A percentile compares a stretch with the other conserved stretches of the same genome.
Conservation (phyloP, 371 early-diverging fungal species). For the Blastocladiella emersonii region DNA sequence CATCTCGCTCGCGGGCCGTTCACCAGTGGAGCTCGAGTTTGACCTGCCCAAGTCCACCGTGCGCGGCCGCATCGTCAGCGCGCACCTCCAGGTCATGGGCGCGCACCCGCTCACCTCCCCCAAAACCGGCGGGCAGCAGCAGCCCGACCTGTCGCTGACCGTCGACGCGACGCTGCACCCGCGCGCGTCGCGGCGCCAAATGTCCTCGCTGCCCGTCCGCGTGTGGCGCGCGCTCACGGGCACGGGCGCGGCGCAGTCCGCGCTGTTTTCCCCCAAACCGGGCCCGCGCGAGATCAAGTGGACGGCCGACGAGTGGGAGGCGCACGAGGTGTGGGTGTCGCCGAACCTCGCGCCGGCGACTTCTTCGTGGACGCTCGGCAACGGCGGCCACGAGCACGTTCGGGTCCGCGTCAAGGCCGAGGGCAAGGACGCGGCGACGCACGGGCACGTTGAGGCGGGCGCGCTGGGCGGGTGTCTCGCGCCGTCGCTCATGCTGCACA, state of each 20-base stretch:
- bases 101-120: neutral
- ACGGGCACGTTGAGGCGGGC: neutral
- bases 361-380: too few relatives aligned
- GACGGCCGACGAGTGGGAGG: conserved; percentile 3
- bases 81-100: conserved; percentile 4
- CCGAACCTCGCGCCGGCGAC: neutral
- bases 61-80: neutral
- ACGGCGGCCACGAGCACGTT: neutral
- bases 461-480: neutral
- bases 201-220: neutral
- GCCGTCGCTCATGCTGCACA: neutral
- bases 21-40: neutral
- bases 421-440: neutral
- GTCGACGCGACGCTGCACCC: neutral
- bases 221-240: neutral
- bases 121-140: too few relatives aligned
- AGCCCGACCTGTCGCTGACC: neutral
- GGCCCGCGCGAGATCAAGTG: neutral
- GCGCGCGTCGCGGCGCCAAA: neutral
- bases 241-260: neutral
- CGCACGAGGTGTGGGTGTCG: conserved; percentile 6
- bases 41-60: neutral
- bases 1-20: neutral
- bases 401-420: neutral
- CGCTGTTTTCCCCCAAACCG: neutral